A percentile compares a stretch with the other conserved stretches of the same genome.
These are phyloP conservation scores for Rosa chinensis DNA, from an alignment of 306 rosid species.

Conservation along the genomic window DNA sequence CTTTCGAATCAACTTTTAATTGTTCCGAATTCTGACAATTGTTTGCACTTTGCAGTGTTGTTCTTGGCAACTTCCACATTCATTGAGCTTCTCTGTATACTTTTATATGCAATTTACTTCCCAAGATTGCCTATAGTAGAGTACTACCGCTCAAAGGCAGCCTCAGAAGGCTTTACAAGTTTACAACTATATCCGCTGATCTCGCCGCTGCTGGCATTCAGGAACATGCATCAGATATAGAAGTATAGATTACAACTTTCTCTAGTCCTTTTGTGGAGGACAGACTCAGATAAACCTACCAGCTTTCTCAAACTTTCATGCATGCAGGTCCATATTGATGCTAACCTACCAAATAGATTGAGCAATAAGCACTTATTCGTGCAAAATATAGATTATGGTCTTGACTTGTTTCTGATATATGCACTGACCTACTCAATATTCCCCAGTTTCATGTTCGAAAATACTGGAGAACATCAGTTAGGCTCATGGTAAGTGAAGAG, in stretches of 20 bases:
- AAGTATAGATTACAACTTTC: constrained; percentile 16
- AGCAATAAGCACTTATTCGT: constrained; percentile 49
- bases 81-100: constrained; percentile 56
- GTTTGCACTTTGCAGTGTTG: constrained; percentile 57
- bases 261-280: too few species aligned
- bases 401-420: constrained; percentile 57
- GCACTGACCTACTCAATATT: constrained; percentile 62
- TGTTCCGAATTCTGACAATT: neutral
- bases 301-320: constrained; percentile 3
- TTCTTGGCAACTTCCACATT: constrained; percentile 56
- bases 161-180: constrained; percentile 72
- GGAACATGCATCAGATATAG: constrained; percentile 25
- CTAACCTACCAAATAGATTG: constrained; percentile 39
- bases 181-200: constrained; percentile 72
- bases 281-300: too few species aligned
- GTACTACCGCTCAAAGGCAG: constrained; percentile 74
- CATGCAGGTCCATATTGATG: constrained; percentile 36
- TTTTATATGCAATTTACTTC: constrained; percentile 67
- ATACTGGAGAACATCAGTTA: constrained; percentile 72
- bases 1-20: too few species aligned
- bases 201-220: constrained; percentile 71
- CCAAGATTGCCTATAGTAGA: constrained; percentile 73
- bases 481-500: constrained; percentile 74
- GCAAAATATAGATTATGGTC: constrained; percentile 59
- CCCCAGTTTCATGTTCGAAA: constrained; percentile 86